Percentiles rank a stretch among this genome's conserved stretches.
Evolutionary conservation across 306 rosid genomes (phyloP).

Genomic region (Prunus armeniaca): DNA sequence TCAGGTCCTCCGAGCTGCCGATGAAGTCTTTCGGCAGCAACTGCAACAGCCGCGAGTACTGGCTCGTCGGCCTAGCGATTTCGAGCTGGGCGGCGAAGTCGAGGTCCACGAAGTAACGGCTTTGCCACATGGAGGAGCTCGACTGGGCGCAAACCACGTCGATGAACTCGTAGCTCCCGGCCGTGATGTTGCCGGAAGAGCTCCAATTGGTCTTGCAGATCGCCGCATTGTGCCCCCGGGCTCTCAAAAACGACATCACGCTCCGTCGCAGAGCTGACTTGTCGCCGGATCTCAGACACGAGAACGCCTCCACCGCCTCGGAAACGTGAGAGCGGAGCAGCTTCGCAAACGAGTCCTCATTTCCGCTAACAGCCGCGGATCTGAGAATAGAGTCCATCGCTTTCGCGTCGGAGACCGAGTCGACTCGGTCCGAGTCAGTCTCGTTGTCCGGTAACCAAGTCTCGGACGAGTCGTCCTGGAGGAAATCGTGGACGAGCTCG

Average conservation of each 20-base stretch:
- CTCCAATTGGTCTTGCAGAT: constrained; percentile 78
- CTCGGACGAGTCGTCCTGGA: constrained; percentile 24
- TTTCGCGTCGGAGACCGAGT: constrained; percentile 35
- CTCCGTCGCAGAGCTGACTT: constrained; percentile 29
- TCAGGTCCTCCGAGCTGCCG: constrained; percentile 56
- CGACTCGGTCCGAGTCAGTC: constrained; percentile 48
- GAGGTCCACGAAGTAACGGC: constrained; percentile 57
- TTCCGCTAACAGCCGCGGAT: background rate
- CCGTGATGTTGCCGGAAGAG: constrained; percentile 35
- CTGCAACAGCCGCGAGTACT: constrained; percentile 29
- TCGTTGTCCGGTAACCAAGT: constrained; percentile 2
- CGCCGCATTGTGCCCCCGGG: constrained; percentile 69
- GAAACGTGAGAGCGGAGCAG: constrained; percentile 42
- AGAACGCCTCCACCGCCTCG: constrained; percentile 39
- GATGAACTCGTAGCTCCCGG: constrained; percentile 67
- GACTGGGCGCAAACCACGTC: constrained; percentile 43
- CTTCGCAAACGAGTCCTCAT: constrained; percentile 35
- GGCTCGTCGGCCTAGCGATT: constrained; percentile 55
- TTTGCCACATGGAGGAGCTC: constrained; percentile 18
- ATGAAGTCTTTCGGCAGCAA: constrained; percentile 51
- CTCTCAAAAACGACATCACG: constrained; percentile 57
- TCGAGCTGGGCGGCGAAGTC: constrained; percentile 57
- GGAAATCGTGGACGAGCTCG: constrained; percentile 64
- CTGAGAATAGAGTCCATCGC: constrained; percentile 25
- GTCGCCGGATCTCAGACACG: constrained; percentile 23